Conservation (phyloP, 306 rosid genomes). For the Oxytropis ochrocephala region DNA sequence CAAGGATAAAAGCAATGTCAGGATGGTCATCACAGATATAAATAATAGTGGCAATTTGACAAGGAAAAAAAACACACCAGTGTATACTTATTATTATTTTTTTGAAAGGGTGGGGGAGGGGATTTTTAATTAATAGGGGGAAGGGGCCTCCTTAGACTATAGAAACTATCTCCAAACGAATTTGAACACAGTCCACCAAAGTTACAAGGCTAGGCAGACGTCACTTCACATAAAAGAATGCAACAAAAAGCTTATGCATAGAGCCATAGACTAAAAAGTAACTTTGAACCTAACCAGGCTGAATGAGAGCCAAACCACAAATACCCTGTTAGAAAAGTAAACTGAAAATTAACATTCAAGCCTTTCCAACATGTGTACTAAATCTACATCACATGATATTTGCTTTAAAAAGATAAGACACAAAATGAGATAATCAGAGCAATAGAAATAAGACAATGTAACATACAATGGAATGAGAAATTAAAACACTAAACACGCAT, state of each 20-base stretch:
- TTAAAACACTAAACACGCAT: neutral
- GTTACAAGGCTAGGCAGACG: no score
- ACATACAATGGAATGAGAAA: neutral
- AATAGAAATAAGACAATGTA: neutral
- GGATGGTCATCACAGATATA: neutral
- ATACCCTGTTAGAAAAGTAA: neutral
- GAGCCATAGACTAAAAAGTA: neutral
- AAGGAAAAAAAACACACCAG: neutral
- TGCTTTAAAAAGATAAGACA: neutral
- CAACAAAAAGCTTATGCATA: neutral
- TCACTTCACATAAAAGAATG: neutral
- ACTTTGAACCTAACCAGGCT: neutral
- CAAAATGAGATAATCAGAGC: neutral
- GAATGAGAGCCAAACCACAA: neutral
- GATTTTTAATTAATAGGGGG: no score
- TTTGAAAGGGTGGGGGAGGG: no score
- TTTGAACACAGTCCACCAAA: no score
- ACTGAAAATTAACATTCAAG: neutral
- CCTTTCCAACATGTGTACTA: neutral
- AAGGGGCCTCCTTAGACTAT: no score
- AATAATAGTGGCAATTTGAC: neutral
- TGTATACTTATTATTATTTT: neutral
- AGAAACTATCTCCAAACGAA: no score
- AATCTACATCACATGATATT: neutral
- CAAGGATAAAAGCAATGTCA: constrained; percentile 17